Conservation (phyloP, 75 land plant genomes). For the Cryptomeria japonica region DNA sequence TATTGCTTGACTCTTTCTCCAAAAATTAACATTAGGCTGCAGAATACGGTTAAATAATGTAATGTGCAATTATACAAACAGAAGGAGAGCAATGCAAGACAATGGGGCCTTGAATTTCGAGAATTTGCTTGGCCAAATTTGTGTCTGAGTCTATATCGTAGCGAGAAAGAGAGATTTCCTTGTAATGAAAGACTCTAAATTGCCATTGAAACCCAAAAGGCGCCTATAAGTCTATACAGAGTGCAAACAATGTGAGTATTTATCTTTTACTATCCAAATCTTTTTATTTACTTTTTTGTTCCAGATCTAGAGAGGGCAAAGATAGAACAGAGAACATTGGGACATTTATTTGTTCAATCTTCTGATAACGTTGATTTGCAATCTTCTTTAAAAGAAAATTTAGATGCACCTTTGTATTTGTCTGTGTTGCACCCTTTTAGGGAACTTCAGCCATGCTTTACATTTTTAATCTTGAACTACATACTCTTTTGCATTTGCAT, state of each 20-base stretch:
- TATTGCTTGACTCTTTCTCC: neutral
- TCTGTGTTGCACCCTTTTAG: no score
- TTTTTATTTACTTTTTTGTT: neutral
- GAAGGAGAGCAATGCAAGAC: neutral
- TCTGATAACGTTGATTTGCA: no score
- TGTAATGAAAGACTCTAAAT: conserved; percentile 80
- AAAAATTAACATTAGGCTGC: neutral
- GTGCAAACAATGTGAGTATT: conserved; percentile 64
- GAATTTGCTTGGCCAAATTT: conserved; percentile 60
- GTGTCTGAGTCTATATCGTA: conserved; percentile 54
- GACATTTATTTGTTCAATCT: no score
- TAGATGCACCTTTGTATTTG: no score
- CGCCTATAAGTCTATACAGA: conserved; percentile 72
- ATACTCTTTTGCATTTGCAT: no score
- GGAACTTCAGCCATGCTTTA: no score
- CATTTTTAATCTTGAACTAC: no score
- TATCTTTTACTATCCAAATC: neutral
- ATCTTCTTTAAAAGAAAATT: no score
- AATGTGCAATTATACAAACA: neutral
- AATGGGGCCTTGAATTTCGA: neutral
- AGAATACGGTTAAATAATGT: neutral
- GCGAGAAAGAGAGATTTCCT: conserved; percentile 89
- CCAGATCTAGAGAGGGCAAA: neutral
- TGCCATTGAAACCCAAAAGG: conserved; percentile 82
- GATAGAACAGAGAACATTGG: neutral